Base-by-base conservation (phyloP, 768 basidiomycete genomes). In the Kwoniella shandongensis region DNA sequence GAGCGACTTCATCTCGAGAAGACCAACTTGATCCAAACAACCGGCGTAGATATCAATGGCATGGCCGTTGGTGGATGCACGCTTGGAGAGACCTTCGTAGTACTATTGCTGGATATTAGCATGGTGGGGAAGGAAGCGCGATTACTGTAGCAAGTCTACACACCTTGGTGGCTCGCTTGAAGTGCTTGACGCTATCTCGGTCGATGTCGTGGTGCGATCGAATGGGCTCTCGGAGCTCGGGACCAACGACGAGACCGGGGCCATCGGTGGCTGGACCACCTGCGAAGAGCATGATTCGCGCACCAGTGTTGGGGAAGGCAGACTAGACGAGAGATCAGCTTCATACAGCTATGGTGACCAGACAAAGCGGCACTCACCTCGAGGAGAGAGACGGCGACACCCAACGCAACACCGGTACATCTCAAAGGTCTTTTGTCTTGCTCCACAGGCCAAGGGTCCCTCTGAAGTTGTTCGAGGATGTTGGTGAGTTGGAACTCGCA, bases 171-270 rank as follows among this genome's bases (percentile, higher is more conserved):
- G 96, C 91, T 42, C 91, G 87, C 79, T 97, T 98, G 81, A 87
- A 98, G 74, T 99, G 92, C 78, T 97, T 98, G 41, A 88, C 93
- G 61, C 85, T 88, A 76, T 99, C 96, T 18, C 91, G 83, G 70
- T 99, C 96, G 68, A 98, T 98, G 71, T 99, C 96, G 79, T 98
- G 94, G 75, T 99, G 96, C 7, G 92, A 96, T 51, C 96, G 88
- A 61, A 99, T 98, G 1, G 93, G 91, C 70, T 99, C 96, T 78
- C 90, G 89, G 54, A 98, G 81, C 78, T 98, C 94, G 63, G 89
- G 89, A 77, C 83, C 88, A 54, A 98, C 96, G 29, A 97, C 93
- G 85, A 92, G 86, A 17, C 96, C 96, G 0, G 96, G 96, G 2
- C 96, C 96, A 72, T 97, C 92, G 1, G 94, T 96, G 10, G 88